A percentile compares a stretch with the other conserved stretches of the same genome.
phyloP scores from a whole-genome alignment of 805 yeast genomes.

The Saccharomyces eubayanus region DNA sequence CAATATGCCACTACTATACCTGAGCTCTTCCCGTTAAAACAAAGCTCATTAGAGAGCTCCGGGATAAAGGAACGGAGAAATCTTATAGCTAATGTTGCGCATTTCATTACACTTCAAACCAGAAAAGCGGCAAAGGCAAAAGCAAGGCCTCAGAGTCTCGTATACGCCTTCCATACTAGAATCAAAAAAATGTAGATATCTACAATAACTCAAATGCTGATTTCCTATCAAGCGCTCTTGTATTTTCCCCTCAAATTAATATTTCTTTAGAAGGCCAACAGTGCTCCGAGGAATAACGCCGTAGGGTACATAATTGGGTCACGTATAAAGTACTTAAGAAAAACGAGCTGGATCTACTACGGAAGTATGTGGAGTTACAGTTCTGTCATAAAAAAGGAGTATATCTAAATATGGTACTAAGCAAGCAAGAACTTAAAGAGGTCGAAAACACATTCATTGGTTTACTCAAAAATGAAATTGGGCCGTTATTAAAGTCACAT shows the following conservation, averaged over 20 bases:
- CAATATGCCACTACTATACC: no score
- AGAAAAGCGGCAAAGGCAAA: neutral
- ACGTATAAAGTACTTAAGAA: neutral
- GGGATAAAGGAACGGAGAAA: neutral
- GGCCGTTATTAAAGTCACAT: conserved; percentile 21
- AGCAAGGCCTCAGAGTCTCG: neutral
- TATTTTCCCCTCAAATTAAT: neutral
- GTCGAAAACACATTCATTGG: conserved; percentile 20
- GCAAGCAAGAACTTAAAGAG: conserved; percentile 18
- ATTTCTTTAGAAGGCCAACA: neutral
- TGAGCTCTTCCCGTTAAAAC: neutral
- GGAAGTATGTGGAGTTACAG: neutral
- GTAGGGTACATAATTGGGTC: neutral
- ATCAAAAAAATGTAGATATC: neutral
- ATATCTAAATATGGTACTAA: conserved; percentile 10
- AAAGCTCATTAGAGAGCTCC: neutral
- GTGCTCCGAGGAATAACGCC: neutral
- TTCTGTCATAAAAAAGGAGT: neutral
- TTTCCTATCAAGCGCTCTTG: neutral
- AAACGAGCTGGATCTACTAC: neutral
- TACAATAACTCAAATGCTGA: neutral
- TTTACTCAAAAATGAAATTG: conserved; percentile 18
- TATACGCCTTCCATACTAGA: neutral
- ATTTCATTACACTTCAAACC: neutral
- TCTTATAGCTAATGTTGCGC: neutral